Conservation (phyloP, 2,329 filamentous ascomycete genomes). For the Diaporthe citri region DNA sequence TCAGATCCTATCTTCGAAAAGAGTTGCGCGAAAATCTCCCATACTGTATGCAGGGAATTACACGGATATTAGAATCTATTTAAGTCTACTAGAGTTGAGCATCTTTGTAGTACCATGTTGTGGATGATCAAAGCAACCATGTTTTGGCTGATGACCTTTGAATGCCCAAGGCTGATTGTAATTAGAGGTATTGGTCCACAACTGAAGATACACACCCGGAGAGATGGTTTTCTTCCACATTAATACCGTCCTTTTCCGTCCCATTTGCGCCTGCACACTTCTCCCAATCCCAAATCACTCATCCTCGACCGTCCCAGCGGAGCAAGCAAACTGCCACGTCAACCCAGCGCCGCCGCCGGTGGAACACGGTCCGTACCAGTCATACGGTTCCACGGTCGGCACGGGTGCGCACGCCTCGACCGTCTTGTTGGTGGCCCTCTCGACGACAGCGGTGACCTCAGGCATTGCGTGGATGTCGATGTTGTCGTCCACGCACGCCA, state of each 20-base stretch:
- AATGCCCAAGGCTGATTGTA: no score
- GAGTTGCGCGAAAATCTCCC: no score
- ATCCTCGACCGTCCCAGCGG: not conserved
- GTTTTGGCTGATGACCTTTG: no score
- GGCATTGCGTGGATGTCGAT: not conserved
- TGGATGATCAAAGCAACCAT: no score
- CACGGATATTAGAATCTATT: no score
- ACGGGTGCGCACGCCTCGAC: not conserved
- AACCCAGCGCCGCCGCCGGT: not conserved
- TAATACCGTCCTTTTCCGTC: accelerated
- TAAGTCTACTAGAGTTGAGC: no score
- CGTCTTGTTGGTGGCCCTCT: not conserved
- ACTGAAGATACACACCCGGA: no score
- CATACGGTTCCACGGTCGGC: not conserved
- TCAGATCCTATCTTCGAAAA: no score
- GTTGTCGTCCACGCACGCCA: slow-evolving; percentile 17
- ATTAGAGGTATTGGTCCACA: no score
- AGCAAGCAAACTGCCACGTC: not conserved
- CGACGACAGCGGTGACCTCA: slow-evolving; percentile 8
- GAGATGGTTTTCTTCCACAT: no score
- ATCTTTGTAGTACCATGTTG: no score
- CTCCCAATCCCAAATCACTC: not conserved
- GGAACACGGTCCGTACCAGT: not conserved
- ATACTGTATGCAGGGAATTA: no score
- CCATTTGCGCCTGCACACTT: not conserved